Conservation (phyloP, 306 rosid genomes). For the Morella rubra region DNA sequence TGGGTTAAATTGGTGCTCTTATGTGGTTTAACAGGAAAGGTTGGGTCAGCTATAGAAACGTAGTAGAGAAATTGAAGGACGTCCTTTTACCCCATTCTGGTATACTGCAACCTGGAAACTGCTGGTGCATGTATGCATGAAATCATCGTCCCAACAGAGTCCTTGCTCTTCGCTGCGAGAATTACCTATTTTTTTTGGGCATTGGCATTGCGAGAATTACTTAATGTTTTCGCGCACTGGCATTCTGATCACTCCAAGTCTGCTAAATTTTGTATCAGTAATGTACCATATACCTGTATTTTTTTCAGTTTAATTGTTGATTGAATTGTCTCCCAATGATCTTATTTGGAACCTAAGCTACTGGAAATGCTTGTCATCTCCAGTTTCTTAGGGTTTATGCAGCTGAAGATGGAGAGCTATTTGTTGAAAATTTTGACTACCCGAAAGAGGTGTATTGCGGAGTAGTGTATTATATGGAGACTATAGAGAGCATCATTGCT, state of each 20-base stretch:
- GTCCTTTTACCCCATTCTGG: neutral
- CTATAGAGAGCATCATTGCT: neutral
- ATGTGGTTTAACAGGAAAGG: conserved; percentile 66
- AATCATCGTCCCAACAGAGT: neutral
- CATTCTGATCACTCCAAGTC: neutral
- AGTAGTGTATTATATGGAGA: neutral
- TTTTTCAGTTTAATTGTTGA: neutral
- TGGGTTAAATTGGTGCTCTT: conserved; percentile 13
- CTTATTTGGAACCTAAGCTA: neutral
- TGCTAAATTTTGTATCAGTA: conserved; percentile 24
- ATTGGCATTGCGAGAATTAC: neutral
- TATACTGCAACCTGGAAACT: conserved; percentile 21
- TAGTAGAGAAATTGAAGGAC: neutral
- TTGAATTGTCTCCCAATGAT: neutral
- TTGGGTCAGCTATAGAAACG: conserved; percentile 64
- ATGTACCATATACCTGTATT: conserved; percentile 16
- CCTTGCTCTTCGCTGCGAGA: neutral
- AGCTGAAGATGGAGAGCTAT: neutral
- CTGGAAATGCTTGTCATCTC: neutral
- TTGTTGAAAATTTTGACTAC: neutral
- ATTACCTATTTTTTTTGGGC: neutral
- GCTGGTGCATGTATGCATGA: conserved; percentile 3
- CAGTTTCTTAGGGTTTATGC: neutral
- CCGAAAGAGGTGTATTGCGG: neutral
- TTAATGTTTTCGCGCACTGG: neutral